These are phyloP conservation scores for Symbiodinium pilosum DNA, from an alignment of 73 alveolate genomes.

Conservation along the genomic window DNA sequence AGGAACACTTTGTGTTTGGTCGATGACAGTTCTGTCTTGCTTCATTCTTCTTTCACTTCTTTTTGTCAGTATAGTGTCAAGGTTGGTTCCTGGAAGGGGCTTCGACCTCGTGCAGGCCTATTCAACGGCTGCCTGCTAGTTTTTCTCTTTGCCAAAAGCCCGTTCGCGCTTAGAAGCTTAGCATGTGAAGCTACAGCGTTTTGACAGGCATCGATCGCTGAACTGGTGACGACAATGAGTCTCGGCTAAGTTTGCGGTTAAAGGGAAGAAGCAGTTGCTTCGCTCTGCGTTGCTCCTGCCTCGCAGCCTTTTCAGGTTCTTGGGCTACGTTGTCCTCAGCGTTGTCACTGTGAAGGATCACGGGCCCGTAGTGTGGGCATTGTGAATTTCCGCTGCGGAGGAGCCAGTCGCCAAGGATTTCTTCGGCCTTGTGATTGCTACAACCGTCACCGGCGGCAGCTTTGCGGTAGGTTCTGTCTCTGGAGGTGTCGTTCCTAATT, in stretches of 20 bases:
- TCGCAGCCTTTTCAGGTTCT: not conserved
- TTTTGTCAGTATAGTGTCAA: not conserved
- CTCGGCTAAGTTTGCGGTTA: not conserved
- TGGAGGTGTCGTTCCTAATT: slow-evolving; percentile 18
- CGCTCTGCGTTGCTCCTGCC: not conserved
- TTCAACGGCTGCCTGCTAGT: too few relatives aligned
- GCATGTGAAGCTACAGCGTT: not conserved
- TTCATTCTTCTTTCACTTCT: too few relatives aligned
- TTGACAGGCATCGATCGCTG: slow-evolving; percentile 7
- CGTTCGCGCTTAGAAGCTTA: too few relatives aligned
- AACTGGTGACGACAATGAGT: not conserved
- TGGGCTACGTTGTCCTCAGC: slow-evolving; percentile 11
- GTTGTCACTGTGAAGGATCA: not conserved
- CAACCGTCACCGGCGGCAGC: slow-evolving; percentile 64
- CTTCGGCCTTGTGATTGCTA: slow-evolving; percentile 54
- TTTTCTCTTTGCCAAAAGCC: too few relatives aligned
- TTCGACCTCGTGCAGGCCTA: slow-evolving; percentile 7
- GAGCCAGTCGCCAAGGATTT: slow-evolving; percentile 33
- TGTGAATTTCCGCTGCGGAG: too few relatives aligned
- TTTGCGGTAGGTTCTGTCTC: slow-evolving; percentile 74
- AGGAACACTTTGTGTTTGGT: too few relatives aligned
- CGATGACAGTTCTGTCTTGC: too few relatives aligned
- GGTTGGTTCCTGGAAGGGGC: slow-evolving; percentile 17
- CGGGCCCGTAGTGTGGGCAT: too few relatives aligned
- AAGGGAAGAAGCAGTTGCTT: too few relatives aligned